These are phyloP conservation scores for Xerophyta viscosa DNA, from an alignment of 106 monocot species.

Conservation along the genomic window DNA sequence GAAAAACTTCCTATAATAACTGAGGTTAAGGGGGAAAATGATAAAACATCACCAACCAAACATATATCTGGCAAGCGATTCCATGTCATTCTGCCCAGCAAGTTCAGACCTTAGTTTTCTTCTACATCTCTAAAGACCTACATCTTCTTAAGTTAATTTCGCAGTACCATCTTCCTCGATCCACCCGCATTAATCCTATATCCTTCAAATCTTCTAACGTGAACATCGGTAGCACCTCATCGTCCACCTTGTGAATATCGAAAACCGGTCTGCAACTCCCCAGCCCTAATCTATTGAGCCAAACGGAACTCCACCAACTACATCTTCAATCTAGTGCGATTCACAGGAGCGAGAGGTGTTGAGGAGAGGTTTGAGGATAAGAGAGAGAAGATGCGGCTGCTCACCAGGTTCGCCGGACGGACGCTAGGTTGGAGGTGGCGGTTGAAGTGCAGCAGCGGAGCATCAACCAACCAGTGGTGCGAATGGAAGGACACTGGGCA, in stretches of 20 bases:
- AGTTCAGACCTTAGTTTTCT: neutral
- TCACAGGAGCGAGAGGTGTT: too few relatives aligned
- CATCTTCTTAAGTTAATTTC: conserved; percentile 61
- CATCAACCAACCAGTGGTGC: conserved; percentile 11
- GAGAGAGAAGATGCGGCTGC: conserved; percentile 11
- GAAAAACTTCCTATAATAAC: too few relatives aligned
- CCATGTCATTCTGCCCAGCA: neutral
- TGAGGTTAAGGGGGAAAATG: too few relatives aligned
- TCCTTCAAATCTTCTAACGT: conserved; percentile 86
- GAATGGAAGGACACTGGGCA: too few relatives aligned
- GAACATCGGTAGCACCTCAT: conserved; percentile 72
- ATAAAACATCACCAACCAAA: neutral
- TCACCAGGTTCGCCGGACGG: conserved; percentile 68
- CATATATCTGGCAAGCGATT: neutral
- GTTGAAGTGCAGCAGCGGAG: conserved; percentile 31
- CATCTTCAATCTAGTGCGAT: conserved; percentile 1
- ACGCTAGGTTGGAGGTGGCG: conserved; percentile 80
- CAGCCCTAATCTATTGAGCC: conserved; percentile 62
- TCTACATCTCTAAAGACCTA: neutral
- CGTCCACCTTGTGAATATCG: conserved; percentile 90
- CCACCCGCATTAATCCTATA: conserved; percentile 91
- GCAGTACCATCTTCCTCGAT: conserved; percentile 68
- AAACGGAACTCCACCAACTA: conserved; percentile 47
- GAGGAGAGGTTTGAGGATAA: neutral
- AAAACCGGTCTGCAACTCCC: conserved; percentile 62